Percentiles rank a stretch among this genome's conserved stretches.
Evolutionary conservation across 352 stramenopile genomes (phyloP).

Genomic region (Globisporangium cystogenes): DNA sequence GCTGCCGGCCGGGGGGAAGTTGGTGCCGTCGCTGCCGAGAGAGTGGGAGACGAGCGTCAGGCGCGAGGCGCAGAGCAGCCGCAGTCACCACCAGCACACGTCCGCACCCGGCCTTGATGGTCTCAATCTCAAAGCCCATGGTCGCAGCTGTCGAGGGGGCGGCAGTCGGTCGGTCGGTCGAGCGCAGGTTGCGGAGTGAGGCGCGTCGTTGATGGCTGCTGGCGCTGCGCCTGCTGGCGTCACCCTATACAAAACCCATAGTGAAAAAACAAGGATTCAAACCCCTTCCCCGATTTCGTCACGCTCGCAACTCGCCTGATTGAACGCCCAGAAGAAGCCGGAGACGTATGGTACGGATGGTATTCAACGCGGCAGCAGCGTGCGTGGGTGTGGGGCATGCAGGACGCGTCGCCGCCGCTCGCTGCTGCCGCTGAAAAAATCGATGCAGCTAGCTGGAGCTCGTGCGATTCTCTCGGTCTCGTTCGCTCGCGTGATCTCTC

Average conservation of each 20-base stretch:
- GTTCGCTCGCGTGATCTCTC: neutral
- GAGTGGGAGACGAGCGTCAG: neutral
- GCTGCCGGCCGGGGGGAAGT: slow-evolving; percentile 64
- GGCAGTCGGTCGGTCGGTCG: neutral
- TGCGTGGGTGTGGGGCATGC: neutral
- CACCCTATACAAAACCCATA: neutral
- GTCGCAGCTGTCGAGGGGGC: neutral
- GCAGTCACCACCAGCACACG: neutral
- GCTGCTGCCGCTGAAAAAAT: neutral
- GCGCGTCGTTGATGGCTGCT: neutral
- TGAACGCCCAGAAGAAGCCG: neutral
- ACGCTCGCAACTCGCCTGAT: neutral
- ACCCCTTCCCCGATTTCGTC: neutral
- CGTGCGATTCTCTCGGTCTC: neutral
- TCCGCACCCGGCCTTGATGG: slow-evolving; percentile 61
- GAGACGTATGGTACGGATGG: slow-evolving; percentile 1
- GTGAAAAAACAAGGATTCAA: neutral
- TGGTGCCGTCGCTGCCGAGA: slow-evolving; percentile 54
- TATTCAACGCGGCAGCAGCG: slow-evolving; percentile 1
- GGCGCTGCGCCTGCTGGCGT: neutral
- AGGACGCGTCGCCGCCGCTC: neutral
- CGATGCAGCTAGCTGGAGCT: neutral
- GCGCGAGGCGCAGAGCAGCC: no score
- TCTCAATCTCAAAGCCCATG: slow-evolving; percentile 43
- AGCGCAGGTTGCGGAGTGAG: neutral